Conservation (phyloP, 345 rosid genomes). For the Eucalyptus cloeziana region DNA sequence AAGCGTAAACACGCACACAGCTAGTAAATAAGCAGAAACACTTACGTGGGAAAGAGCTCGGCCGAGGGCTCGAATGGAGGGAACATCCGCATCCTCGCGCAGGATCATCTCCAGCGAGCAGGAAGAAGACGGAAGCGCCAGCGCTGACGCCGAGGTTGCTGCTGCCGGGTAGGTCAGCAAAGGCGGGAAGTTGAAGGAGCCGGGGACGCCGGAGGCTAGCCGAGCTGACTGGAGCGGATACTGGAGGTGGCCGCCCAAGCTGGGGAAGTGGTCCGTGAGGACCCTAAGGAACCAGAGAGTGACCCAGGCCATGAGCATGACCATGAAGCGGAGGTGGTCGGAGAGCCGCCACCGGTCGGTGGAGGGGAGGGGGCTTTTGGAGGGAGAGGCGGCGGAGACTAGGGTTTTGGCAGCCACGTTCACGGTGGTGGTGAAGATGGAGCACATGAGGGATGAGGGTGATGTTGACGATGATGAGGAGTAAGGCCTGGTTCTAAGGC, state of each 20-base stretch:
- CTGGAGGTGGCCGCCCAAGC: slow-evolving; percentile 1
- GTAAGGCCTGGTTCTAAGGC: slow-evolving; percentile 1
- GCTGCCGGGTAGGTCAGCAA: neutral
- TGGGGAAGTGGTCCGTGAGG: slow-evolving; percentile 42
- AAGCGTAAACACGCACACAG: neutral
- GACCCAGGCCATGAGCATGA: slow-evolving; percentile 53
- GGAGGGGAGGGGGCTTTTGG: slow-evolving; percentile 4
- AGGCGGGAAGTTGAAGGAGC: neutral
- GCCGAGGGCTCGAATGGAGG: slow-evolving; percentile 39
- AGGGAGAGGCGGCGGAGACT: slow-evolving; percentile 40
- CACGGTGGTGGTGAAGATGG: slow-evolving; percentile 53
- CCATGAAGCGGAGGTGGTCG: slow-evolving; percentile 67
- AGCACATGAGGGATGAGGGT: slow-evolving; percentile 30
- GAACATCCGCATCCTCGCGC: slow-evolving; percentile 27
- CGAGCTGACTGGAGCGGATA: neutral
- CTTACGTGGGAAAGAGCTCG: slow-evolving; percentile 78
- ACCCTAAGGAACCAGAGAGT: slow-evolving; percentile 55
- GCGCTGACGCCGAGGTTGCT: neutral
- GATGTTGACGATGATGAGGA: neutral
- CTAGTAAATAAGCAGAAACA: neutral
- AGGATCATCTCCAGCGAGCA: slow-evolving; percentile 30
- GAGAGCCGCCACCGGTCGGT: slow-evolving; percentile 38
- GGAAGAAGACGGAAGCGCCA: neutral
- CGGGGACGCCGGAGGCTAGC: neutral
- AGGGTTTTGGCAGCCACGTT: slow-evolving; percentile 51